Base-by-base conservation (phyloP, 352 stramenopile genomes). In the Paralagenidium karlingii region DNA sequence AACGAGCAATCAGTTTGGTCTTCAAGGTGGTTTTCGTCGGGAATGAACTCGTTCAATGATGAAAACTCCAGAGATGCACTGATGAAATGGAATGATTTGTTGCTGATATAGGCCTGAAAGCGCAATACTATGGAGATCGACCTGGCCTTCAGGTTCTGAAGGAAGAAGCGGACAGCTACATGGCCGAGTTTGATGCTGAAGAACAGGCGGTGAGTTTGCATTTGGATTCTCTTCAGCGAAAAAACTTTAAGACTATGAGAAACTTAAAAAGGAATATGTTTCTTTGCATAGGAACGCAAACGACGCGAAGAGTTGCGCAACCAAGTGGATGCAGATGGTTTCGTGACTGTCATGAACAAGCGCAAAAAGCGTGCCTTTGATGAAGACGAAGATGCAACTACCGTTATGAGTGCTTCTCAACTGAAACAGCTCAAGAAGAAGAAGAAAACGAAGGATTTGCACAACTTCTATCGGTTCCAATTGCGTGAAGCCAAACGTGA, bases 381-480 rank as follows among this genome's bases (percentile, higher is more conserved):
- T 8, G 66, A 81, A 6, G 53, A 75, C n/a, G n/a, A n/a, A n/a
- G n/a, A n/a, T n/a, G n/a, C n/a, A n/a, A n/a, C n/a, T n/a, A n/a
- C n/a, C n/a, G n/a, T n/a, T n/a, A n/a, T n/a, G n/a, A n/a, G n/a
- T n/a, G n/a, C n/a, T n/a, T n/a, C n/a, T n/a, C n/a, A n/a, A n/a
- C 39, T 82, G 24, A 43, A 47, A 2, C 58, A 57, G 24, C 70
- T 68, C 1, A 58, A 61, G 6, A 91, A 88, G 70, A 91, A 85
- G 46, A 68, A 83, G 36, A 91, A 91, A 55, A 55, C 53, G 38
- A 91, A 91, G 49, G 71, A 88, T 41, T 46, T 85, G 18, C 44
- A 69, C 19, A 74, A 88, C 48, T 91, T 91, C 38, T 91, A 91
- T 48, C 68, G 74, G 21, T 91, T 91, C 58, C 77, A 91, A 50